Evolutionary conservation across 305 asterid species (phyloP), one percentile per base, ranked within the genome.

Genomic region (Fraxinus dipetala): DNA sequence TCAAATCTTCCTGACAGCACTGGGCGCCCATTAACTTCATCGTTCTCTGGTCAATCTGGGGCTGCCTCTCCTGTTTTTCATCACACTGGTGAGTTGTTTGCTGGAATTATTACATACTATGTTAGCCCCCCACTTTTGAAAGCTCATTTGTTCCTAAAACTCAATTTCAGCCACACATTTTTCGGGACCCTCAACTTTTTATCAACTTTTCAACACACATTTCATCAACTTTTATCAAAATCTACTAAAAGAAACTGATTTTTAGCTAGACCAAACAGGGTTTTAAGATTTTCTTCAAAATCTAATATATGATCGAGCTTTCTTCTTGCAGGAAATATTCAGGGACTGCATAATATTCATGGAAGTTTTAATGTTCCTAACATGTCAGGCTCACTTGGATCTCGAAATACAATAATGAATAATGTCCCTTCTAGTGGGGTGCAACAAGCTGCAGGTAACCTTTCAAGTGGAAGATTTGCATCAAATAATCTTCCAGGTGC

Each of bases 31-130:
- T 91, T 91, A 87, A 82, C 98, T n/a, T 74, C 97, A 73, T 91
- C 99, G 31, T 95, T 91, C 83, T 92, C 98, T 86, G 92, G 92
- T 85, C 98, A 96, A 84, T 91, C 99, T 75, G 99, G 98, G 84
- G 93, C 95, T 69, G 98, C 93, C 78, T 92, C 98, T 87, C 93
- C 98, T 63, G 92, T 86, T 86, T 96, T 77, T 85, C 97, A 96
- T 87, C 98, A 92, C 84, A 81, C 90, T 30, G 98, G 98, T 95
- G 77, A 85, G 91, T 88, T 87, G 79, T 75, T 86, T 85, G 51
- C 81, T 89, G 80, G 82, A 75, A 75, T 79, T 56, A 38, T 67
- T 67, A 4, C 20, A 4, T 11, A 56, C 26, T 56, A 56, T 56
- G 67, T 56, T 56, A n/a, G 11, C 11, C 65, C 65, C 26, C 65